phyloP scores from a whole-genome alignment of 192 early-diverging fungal species.

The Coemansia sp. region DNA sequence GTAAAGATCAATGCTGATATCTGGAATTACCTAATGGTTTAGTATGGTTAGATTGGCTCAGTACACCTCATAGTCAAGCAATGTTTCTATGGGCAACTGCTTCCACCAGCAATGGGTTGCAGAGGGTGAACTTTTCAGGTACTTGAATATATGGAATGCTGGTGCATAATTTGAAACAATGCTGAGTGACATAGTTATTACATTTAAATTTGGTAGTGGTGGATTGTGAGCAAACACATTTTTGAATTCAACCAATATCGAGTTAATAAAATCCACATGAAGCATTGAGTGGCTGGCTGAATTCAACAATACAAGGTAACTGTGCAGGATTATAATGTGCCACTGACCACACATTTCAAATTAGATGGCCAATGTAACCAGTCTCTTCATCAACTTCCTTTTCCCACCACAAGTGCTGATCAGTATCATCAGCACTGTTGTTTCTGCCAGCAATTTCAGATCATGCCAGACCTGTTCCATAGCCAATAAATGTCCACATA shows the following conservation, averaged over 20 bases:
- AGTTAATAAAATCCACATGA: constrained; percentile 22
- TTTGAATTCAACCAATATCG: constrained; percentile 32
- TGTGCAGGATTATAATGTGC: too few species aligned
- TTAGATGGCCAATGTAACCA: constrained; percentile 33
- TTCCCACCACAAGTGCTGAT: constrained; percentile 32
- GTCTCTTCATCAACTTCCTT: constrained; percentile 34
- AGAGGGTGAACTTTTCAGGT: too few species aligned
- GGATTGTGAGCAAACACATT: constrained; percentile 19
- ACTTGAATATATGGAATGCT: constrained; percentile 58
- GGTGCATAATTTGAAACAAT: constrained; percentile 64
- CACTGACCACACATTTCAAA: constrained; percentile 26
- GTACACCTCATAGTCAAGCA: constrained; percentile 49
- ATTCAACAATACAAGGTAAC: background rate
- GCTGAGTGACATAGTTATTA: constrained; percentile 57
- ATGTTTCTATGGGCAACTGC: constrained; percentile 17
- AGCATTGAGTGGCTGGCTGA: background rate
- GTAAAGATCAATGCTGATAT: too few species aligned
- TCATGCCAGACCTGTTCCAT: constrained; percentile 13
- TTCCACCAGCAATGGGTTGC: constrained; percentile 7
- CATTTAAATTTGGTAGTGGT: constrained; percentile 9
- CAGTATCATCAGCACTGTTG: too few species aligned
- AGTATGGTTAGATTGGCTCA: constrained; percentile 31
- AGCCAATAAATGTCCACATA: constrained; percentile 58
- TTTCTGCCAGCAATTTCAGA: background rate
- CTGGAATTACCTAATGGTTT: background rate